Evolutionary conservation across 345 rosid genomes (phyloP), one percentile per base, ranked within the genome.

Genomic region (Eucalyptus leucophloia): DNA sequence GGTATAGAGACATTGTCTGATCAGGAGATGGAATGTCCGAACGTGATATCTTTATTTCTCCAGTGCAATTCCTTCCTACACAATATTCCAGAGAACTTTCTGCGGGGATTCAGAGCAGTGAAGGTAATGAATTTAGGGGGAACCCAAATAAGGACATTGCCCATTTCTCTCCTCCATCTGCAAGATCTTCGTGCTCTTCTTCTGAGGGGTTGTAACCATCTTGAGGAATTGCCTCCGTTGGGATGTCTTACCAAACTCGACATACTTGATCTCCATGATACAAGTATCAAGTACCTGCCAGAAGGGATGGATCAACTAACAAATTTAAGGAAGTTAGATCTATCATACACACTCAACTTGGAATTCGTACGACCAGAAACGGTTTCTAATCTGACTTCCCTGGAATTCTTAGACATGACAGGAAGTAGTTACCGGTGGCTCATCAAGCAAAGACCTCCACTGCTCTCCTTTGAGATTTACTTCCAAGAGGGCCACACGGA

Each of bases 381-480:
- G 60, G 88, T 95, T 85, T 56, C 89, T 23, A 87, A 88, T 44
- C 90, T 95, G 89, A 62, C 88, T 51, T 87, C 87, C 87, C 86
- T 95, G 34, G 94, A 94, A 89, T 89, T 87, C 82, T 88, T 95
- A 54, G 92, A 93, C 92, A 93, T 94, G 95, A 89, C 93, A 7
- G 89, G 83, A 49, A 93, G 95, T 89, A 90, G 88, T 86, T 93
- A 92, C 72, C 12, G n/a, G 26, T 89, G 86, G 86, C 87, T 77
- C 16, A 7, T 77, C 83, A 77, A 21, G 83, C 83, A 40, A 40
- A 77, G 83, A 21, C 83, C 83, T 77, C 83, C 83, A 23, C 30
- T 19, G 26, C 16, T 11, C 83, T 77, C 23, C 47, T 77, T 77
- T 4, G 83, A 77, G 9, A 37, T 77, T 77, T 40, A 40, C 83